phyloP scores from a whole-genome alignment of 2,329 filamentous ascomycete species.

The Endothia cerciana region DNA sequence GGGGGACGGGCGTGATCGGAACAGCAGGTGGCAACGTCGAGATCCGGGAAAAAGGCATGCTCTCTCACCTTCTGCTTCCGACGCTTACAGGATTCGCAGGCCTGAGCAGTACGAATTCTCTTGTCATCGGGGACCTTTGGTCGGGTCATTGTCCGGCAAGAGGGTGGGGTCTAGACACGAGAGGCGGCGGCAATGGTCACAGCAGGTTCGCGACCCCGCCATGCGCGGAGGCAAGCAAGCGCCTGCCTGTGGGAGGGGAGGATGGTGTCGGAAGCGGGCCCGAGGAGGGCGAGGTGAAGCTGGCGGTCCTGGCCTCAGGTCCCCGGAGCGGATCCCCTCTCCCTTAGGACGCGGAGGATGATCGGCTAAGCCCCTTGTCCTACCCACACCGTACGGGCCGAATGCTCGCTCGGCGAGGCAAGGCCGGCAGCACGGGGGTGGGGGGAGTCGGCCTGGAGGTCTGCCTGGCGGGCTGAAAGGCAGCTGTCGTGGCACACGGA shows the following conservation, averaged over 20 bases:
- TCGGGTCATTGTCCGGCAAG: conserved; percentile 48
- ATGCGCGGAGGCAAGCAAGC: background rate
- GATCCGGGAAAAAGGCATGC: conserved; percentile 30
- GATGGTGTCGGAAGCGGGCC: conserved; percentile 7
- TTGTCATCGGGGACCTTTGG: conserved; percentile 61
- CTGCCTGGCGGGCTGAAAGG: background rate
- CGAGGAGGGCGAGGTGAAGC: background rate
- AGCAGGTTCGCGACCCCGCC: conserved; percentile 7
- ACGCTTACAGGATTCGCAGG: conserved; percentile 67
- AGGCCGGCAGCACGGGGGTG: conserved; percentile 3
- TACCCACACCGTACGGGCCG: conserved; percentile 14
- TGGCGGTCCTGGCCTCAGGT: background rate
- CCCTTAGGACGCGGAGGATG: conserved; percentile 2
- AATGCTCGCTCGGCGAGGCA: background rate
- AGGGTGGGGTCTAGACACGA: background rate
- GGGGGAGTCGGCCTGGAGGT: no score
- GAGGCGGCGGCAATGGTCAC: background rate
- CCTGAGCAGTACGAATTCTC: conserved; percentile 65
- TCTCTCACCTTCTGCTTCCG: conserved; percentile 71
- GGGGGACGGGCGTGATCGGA: background rate
- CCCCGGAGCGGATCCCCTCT: conserved; percentile 6
- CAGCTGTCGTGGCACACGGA: background rate
- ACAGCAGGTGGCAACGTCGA: background rate
- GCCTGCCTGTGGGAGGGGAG: background rate
- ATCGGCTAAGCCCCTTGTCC: conserved; percentile 12